Evolutionary conservation across 2,329 filamentous ascomycete genomes (phyloP).

Genomic region (Penicillium sp.): DNA sequence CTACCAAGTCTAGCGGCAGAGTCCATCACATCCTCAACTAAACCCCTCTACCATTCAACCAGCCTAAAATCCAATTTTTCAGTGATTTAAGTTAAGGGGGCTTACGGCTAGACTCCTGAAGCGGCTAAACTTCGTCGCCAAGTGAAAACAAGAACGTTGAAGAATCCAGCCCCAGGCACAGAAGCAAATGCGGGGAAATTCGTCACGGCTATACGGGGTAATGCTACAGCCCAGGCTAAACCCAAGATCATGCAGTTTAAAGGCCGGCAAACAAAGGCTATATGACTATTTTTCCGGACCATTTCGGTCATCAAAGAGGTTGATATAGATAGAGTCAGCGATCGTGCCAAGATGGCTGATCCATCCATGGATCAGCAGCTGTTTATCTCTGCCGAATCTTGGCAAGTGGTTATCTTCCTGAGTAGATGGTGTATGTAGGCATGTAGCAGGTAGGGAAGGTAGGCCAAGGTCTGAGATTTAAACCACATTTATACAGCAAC

Average conservation of each 20-base stretch:
- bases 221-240: neutral
- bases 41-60: neutral
- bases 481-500: neutral
- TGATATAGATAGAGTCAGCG: neutral
- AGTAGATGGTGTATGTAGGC: neutral
- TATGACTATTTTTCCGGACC: neutral
- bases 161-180: neutral
- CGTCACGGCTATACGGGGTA: neutral
- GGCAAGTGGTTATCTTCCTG: neutral
- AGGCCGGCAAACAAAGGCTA: neutral
- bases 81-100: neutral
- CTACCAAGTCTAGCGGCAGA: neutral
- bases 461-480: neutral
- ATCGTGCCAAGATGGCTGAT: neutral
- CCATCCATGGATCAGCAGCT: neutral
- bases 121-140: neutral
- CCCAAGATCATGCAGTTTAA: neutral
- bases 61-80: neutral
- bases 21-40: neutral
- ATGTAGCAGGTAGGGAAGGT: neutral
- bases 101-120: too few species aligned
- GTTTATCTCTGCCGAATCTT: neutral
- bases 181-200: slow-evolving; percentile 4
- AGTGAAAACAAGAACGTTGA: neutral
- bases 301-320: neutral